Percentiles rank a stretch among this genome's conserved stretches.
These are phyloP conservation scores for Gossypium turneri DNA, from an alignment of 345 rosid genomes.

Conservation along the genomic window DNA sequence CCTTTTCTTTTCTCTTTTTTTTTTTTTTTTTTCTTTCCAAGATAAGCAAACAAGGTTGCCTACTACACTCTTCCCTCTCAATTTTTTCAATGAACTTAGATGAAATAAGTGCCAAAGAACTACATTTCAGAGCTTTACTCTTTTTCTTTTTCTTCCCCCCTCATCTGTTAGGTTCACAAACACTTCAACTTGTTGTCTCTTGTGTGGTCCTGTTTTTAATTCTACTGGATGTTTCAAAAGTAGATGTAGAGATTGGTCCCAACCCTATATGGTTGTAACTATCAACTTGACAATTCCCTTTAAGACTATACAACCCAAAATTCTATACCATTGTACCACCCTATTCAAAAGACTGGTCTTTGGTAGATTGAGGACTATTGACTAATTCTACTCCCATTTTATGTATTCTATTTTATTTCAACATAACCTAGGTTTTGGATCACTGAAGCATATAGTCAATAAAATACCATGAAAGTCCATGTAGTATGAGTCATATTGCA, in stretches of 20 bases:
- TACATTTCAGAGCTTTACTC: too few relatives aligned
- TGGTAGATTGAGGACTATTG: conserved; percentile 5
- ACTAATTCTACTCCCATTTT: background rate
- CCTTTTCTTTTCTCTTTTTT: background rate
- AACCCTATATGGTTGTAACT: conserved; percentile 23
- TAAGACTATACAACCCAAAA: conserved; percentile 25
- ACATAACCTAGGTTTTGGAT: background rate
- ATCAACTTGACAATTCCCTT: conserved; percentile 28
- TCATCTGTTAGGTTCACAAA: conserved; percentile 17
- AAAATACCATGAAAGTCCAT: too few relatives aligned
- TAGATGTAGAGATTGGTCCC: conserved; percentile 37
- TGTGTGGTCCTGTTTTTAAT: conserved; percentile 41
- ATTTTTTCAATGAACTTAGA: background rate
- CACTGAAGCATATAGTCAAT: background rate
- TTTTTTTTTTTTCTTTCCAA: background rate
- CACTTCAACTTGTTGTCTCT: conserved; percentile 25
- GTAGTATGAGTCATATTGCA: too few relatives aligned
- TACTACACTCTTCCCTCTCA: conserved; percentile 19
- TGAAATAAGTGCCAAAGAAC: background rate
- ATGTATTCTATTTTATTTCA: background rate
- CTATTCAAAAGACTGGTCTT: conserved; percentile 10
- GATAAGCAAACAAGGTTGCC: conserved; percentile 21
- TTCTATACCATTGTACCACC: conserved; percentile 12
- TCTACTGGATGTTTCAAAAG: conserved; percentile 20
- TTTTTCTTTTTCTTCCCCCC: background rate